phyloP scores from a whole-genome alignment of 1,284 basidiomycete genomes.

The Wallemia mellicola region DNA sequence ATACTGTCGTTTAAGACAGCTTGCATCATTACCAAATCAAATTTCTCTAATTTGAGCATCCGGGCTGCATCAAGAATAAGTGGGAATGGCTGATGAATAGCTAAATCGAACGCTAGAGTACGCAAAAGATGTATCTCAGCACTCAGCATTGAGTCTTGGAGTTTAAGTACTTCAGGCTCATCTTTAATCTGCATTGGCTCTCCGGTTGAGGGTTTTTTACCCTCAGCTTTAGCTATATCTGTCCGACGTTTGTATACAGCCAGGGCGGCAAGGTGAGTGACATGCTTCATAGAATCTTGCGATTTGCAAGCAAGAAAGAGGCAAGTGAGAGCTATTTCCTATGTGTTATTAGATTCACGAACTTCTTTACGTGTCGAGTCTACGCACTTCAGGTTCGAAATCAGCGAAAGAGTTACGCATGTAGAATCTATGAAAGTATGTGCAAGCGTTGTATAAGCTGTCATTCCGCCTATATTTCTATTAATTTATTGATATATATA shows the following conservation, averaged over 20 bases:
- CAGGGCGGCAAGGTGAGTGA: background rate
- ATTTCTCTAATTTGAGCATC: background rate
- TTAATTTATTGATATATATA: too few relatives aligned
- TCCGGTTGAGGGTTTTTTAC: background rate
- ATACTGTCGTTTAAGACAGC: background rate
- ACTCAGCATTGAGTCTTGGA: background rate
- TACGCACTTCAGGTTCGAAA: background rate
- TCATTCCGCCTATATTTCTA: background rate
- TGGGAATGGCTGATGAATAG: background rate
- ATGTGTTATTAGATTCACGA: too few relatives aligned
- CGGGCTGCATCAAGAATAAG: background rate
- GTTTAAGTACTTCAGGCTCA: background rate
- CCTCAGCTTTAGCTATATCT: background rate
- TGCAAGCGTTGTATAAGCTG: background rate
- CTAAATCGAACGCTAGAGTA: background rate
- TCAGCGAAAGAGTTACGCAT: background rate
- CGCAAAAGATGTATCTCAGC: background rate
- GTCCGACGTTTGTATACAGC: background rate
- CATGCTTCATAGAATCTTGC: background rate
- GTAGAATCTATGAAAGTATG: background rate
- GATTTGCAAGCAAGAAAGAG: background rate
- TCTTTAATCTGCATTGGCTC: background rate
- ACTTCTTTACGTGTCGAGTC: too few relatives aligned
- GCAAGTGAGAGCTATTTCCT: background rate
- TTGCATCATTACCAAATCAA: background rate